Evolutionary conservation across 441 rosid genomes (phyloP), one percentile per base, ranked within the genome.

Genomic region (Metrosideros polymorpha): DNA sequence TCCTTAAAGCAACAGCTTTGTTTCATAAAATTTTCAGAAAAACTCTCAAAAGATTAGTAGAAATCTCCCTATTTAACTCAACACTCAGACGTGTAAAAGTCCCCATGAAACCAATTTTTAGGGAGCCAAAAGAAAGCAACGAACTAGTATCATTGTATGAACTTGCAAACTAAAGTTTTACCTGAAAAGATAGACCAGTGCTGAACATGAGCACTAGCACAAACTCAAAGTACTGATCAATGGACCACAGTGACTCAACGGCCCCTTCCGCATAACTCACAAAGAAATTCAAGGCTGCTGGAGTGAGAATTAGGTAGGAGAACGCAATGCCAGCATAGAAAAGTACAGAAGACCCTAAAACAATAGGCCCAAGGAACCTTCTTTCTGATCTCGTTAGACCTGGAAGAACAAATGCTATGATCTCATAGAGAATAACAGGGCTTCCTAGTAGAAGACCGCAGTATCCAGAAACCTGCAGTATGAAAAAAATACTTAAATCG

Each of bases 131-230:
- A 71, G 79, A 71, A 39, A 71, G 79, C 79, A 71, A 32, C 24
- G 14, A 39, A 39, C 17, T 71, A 8, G 6, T 63, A 63, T 63
- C 79, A 71, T 71, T 32, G 0, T 71, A 32, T 76, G 29, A 85
- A 61, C 61, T 76, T 10, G 57, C 42, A 27, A 83, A 59, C 14
- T 84, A 83, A 84, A 87, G 3, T 47, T 61, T 89, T 92, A 95
- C 99, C 99, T 97, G 99, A 89, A 97, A 97, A 89, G 99, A 97
- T 84, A 97, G 89, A 86, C 99, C 99, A 6, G 99, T 97, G 93
- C 99, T 96, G 96, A 97, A 97, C 99, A 97, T 94, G 86, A 97
- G 98, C 86, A 97, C 98, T 39, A 97, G 96, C 52, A 97, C 98
- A 89, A 97, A 96, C 95, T 95, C 99, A 43, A 96, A 97, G 94